Conservation (phyloP, 768 basidiomycete species). For the Calocera viscosa region DNA sequence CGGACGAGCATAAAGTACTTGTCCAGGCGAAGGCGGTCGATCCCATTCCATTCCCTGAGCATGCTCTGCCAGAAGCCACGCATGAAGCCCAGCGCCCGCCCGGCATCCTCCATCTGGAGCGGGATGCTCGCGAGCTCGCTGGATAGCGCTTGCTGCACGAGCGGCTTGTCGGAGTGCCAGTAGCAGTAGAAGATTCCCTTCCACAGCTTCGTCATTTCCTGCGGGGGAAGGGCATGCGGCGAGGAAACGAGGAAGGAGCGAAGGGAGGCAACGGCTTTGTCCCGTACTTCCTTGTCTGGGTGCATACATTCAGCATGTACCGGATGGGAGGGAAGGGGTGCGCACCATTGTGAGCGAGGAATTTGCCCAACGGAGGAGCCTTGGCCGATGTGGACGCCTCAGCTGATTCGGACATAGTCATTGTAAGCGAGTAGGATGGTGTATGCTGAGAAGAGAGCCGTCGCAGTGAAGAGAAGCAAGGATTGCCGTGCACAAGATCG, state of each 20-base stretch:
- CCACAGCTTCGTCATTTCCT: conserved; percentile 88
- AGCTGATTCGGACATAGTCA: background rate
- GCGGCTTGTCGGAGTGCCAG: conserved; percentile 99
- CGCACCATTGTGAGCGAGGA: conserved; percentile 82
- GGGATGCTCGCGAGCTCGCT: conserved; percentile 71
- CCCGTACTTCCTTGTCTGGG: conserved; percentile 86
- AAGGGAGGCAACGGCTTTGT: conserved; percentile 76
- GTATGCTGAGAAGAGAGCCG: too few species aligned
- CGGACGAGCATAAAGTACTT: conserved; percentile 95
- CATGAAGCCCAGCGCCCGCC: conserved; percentile 60
- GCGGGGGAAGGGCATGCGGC: conserved; percentile 46
- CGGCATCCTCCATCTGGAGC: conserved; percentile 46
- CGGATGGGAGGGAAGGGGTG: conserved; percentile 9
- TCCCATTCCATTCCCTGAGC: conserved; percentile 85
- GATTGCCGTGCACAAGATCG: background rate
- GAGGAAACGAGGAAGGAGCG: conserved; percentile 60
- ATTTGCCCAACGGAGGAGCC: conserved; percentile 69
- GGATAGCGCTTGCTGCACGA: conserved; percentile 87
- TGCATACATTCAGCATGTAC: conserved; percentile 9
- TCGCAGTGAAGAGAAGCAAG: too few species aligned
- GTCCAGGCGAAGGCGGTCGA: conserved; percentile 84
- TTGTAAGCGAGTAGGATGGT: too few species aligned
- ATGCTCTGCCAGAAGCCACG: conserved; percentile 84
- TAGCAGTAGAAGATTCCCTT: conserved; percentile 98
- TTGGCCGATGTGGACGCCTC: conserved; percentile 5